These are phyloP conservation scores for Macadamia integrifolia DNA, from an alignment of 164 flowering plant species.

Conservation along the genomic window DNA sequence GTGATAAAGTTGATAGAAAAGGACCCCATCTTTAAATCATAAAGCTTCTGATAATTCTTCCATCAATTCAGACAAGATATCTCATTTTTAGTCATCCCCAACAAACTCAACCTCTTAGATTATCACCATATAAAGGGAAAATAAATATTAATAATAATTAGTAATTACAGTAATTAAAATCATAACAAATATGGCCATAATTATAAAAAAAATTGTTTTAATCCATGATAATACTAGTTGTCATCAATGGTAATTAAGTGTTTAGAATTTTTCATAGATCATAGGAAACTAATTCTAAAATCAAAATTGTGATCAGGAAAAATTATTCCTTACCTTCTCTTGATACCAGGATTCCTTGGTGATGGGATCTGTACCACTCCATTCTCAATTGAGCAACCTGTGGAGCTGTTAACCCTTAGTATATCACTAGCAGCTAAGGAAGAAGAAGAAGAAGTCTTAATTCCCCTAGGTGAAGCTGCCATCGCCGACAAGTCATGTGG, in stretches of 20 bases:
- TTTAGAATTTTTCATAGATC: too few species aligned
- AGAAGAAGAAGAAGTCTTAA: slow-evolving; percentile 22
- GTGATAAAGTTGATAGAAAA: slow-evolving; percentile 1
- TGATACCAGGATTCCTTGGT: slow-evolving; percentile 67
- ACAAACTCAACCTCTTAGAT: too few species aligned
- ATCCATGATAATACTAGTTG: too few species aligned
- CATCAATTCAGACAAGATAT: slow-evolving; percentile 2
- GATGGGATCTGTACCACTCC: slow-evolving; percentile 67
- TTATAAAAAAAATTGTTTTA: too few species aligned
- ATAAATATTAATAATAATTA: too few species aligned
- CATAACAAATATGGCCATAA: too few species aligned
- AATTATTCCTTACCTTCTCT: slow-evolving; percentile 48
- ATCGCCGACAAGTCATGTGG: slow-evolving; percentile 21
- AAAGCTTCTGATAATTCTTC: slow-evolving; percentile 1
- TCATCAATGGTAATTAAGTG: too few species aligned
- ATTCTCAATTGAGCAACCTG: slow-evolving; percentile 30
- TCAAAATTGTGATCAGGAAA: too few species aligned
- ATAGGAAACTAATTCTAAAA: too few species aligned
- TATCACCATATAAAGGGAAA: not conserved
- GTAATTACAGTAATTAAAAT: too few species aligned
- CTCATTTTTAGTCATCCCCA: not conserved
- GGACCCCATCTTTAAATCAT: not conserved
- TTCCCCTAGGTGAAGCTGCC: slow-evolving; percentile 21
- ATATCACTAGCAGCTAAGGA: slow-evolving; percentile 22
- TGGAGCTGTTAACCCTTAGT: slow-evolving; percentile 23